phyloP scores from a whole-genome alignment of 31 red algal species.

The Porphyra umbilicalis region DNA sequence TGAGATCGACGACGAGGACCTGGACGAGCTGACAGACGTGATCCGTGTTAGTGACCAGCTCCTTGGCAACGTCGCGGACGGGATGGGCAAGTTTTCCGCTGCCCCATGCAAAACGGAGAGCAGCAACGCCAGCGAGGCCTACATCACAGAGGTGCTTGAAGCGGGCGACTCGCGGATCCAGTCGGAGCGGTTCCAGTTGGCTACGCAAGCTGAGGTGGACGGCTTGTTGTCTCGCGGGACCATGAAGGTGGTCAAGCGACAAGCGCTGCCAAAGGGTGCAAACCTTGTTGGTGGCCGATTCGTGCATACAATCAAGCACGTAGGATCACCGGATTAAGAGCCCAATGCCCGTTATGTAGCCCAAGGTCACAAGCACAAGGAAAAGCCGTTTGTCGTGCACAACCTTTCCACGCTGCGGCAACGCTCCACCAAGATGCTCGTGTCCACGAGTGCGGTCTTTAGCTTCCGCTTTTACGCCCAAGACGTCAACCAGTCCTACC shows the following conservation, averaged over 20 bases:
- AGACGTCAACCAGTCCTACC: constrained; percentile 23
- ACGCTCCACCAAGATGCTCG: constrained; percentile 5
- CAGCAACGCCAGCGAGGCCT: neutral
- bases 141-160: constrained; percentile 8
- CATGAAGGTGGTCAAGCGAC: neutral
- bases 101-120: neutral
- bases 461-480: constrained; percentile 6
- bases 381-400: constrained; percentile 9
- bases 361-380: constrained; percentile 5
- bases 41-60: neutral
- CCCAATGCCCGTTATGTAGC: constrained; percentile 13
- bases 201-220: constrained; percentile 10
- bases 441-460: constrained; percentile 3
- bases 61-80: neutral
- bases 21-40: constrained; percentile 1
- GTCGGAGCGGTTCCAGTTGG: neutral
- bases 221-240: constrained; percentile 3
- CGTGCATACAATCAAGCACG: constrained; percentile 3
- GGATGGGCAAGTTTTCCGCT: neutral
- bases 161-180: neutral
- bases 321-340: neutral
- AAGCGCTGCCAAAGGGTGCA: neutral
- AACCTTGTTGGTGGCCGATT: constrained; percentile 7
- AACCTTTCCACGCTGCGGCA: constrained; percentile 11
- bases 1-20: neutral